phyloP scores from a whole-genome alignment of 805 yeast genomes.

The Candida gorgasii region DNA sequence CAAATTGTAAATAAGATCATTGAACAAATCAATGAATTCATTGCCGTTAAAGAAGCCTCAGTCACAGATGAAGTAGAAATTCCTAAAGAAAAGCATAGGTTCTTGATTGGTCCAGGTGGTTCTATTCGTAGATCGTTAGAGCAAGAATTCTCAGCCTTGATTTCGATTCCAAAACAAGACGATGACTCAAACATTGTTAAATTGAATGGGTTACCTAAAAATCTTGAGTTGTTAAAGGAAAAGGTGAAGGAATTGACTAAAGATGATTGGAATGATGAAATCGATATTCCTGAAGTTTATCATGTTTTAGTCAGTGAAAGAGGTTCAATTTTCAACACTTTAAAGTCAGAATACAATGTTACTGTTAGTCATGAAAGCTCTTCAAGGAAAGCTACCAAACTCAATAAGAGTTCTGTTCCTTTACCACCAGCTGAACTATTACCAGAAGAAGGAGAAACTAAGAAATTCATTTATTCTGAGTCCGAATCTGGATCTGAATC shows the following conservation, averaged over 20 bases:
- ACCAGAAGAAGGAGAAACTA: slow-evolving; percentile 33
- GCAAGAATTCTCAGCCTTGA: slow-evolving; percentile 60
- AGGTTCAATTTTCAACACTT: slow-evolving; percentile 60
- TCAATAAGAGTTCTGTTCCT: slow-evolving; percentile 44
- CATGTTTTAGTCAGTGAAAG: slow-evolving; percentile 67
- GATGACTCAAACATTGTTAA: slow-evolving; percentile 52
- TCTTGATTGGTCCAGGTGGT: slow-evolving; percentile 82
- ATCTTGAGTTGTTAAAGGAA: slow-evolving; percentile 61
- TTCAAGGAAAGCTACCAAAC: slow-evolving; percentile 49
- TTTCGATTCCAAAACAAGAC: slow-evolving; percentile 66
- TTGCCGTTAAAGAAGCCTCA: slow-evolving; percentile 63
- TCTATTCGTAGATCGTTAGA: slow-evolving; percentile 69
- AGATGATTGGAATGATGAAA: slow-evolving; percentile 54
- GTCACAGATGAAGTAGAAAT: slow-evolving; percentile 54
- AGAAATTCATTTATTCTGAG: slow-evolving; percentile 48
- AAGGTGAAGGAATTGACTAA: slow-evolving; percentile 61
- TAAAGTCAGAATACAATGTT: slow-evolving; percentile 53
- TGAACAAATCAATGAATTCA: slow-evolving; percentile 59
- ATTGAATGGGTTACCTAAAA: slow-evolving; percentile 66
- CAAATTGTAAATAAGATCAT: slow-evolving; percentile 68
- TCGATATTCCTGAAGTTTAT: slow-evolving; percentile 56
- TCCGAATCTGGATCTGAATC: slow-evolving; percentile 12
- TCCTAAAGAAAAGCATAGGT: slow-evolving; percentile 72
- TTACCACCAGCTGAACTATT: slow-evolving; percentile 51
- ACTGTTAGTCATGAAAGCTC: slow-evolving; percentile 60